Conservation (phyloP, 176 grass and related monocot genomes). For the Leersia perrieri region DNA sequence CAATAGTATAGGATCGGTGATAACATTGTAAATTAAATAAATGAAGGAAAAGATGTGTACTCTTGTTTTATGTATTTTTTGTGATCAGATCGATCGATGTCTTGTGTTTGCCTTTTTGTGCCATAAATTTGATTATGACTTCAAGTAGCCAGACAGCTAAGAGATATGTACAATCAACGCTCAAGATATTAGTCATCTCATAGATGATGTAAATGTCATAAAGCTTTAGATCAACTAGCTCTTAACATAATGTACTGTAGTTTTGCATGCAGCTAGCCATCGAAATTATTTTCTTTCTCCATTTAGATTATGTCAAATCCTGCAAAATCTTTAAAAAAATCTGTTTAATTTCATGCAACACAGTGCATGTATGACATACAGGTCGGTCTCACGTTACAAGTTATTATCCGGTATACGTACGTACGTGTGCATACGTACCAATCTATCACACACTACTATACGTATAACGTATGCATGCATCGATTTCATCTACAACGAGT, state of each 20-base stretch:
- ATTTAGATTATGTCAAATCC: neutral
- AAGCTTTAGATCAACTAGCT: neutral
- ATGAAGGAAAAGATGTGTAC: constrained; percentile 6
- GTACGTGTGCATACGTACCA: neutral
- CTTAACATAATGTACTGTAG: neutral
- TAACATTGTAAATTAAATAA: constrained; percentile 36
- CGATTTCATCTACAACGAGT: neutral
- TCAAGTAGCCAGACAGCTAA: neutral
- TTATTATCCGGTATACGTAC: neutral
- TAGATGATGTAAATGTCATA: neutral
- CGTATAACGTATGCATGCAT: neutral
- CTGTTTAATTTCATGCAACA: neutral
- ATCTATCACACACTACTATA: neutral
- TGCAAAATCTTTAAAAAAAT: neutral
- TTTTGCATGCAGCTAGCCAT: neutral
- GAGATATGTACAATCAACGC: neutral
- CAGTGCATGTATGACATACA: neutral
- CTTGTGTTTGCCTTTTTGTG: constrained; percentile 9
- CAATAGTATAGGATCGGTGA: neutral
- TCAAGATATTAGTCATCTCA: neutral
- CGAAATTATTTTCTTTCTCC: neutral
- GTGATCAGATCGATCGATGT: neutral
- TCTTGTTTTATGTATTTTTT: neutral
- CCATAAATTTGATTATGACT: constrained; percentile 28
- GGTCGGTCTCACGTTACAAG: neutral